Base-by-base conservation (phyloP, 768 basidiomycete genomes). In the Termitomyces sp. region DNA sequence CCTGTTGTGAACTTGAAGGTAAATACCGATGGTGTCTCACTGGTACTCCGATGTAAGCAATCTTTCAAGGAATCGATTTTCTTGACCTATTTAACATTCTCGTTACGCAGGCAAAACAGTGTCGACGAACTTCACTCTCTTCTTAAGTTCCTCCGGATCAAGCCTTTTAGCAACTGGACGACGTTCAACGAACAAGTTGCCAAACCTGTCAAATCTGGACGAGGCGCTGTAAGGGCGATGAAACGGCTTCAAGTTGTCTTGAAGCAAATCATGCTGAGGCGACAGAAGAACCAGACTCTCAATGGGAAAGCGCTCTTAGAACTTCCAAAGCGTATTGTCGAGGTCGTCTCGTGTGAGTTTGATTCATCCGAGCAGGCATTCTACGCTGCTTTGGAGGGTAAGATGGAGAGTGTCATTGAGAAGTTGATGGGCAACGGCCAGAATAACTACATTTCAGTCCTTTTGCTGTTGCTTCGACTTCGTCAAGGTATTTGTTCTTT, bases 11-110 rank as follows among this genome's bases (percentile, higher is more conserved):
- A 6, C 75, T 96, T n/a, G 70, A 86, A 46, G 81, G 82, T 14
- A 91, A 89, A 65, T 94, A 81, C 69, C 79, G 90, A 53, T 97
- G 95, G 95, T 91, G 88, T 69, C 72, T 95, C 55, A 95, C 92
- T 6, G 94, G 89, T 29, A 91, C 90, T 19, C 89, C 90, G 0
- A 81, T 91, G 87, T 86, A 62, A 52, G 79, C 68, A 11, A 42
- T n/a, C 40, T 27, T 21, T 14, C 16, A 7, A 4, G 32, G 12
- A 23, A 34, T 11, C 8, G 23, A 32, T 27, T 27, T 8, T 42
- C 31, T 44, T 70, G 72, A 5, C 64, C 52, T 75, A 76, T 5
- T 73, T 56, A 75, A 71, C 25, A 12, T 27, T 32, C 25, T 19
- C 23, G 27, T 52, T 21, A 25, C 44, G 12, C 40, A 88, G 85